Evolutionary conservation across 768 basidiomycete genomes (phyloP).

Genomic region (Lactifluus volemus): DNA sequence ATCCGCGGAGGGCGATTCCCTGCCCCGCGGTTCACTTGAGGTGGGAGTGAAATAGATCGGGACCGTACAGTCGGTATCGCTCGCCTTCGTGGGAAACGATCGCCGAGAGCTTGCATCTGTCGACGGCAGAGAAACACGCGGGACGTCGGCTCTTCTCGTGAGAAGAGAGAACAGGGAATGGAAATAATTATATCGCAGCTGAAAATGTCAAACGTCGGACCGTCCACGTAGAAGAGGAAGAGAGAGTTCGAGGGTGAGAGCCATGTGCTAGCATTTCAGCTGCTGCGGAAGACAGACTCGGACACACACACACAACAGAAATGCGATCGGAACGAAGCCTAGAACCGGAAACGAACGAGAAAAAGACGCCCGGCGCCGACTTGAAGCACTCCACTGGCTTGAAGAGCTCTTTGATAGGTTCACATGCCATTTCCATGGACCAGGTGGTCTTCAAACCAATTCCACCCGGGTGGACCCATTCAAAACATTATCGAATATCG

Average conservation of each 20-base stretch:
- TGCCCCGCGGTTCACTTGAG: conserved; percentile 1
- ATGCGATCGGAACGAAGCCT: not conserved
- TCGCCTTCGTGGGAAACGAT: conserved; percentile 15
- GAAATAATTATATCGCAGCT: not conserved
- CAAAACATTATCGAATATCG: not conserved
- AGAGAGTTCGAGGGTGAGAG: not conserved
- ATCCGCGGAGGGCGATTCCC: not conserved
- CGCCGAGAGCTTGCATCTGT: conserved; percentile 2
- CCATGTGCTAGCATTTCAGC: not conserved
- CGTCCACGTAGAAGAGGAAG: not conserved
- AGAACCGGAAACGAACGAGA: not conserved
- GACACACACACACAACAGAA: not conserved
- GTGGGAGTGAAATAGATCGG: conserved; percentile 15
- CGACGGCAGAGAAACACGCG: not conserved
- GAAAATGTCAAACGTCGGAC: not conserved
- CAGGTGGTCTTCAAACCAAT: too few species aligned
- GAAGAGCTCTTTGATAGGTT: too few species aligned
- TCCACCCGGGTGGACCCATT: too few species aligned
- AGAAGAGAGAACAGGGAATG: not conserved
- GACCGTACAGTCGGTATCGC: conserved; percentile 4
- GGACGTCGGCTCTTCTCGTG: not conserved
- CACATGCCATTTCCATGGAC: too few species aligned
- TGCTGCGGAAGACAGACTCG: not conserved
- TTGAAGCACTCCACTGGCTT: too few species aligned
- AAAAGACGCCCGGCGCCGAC: not conserved